These are phyloP conservation scores for Mycena citricolor DNA, from an alignment of 1,284 basidiomycete species.

Conservation along the genomic window DNA sequence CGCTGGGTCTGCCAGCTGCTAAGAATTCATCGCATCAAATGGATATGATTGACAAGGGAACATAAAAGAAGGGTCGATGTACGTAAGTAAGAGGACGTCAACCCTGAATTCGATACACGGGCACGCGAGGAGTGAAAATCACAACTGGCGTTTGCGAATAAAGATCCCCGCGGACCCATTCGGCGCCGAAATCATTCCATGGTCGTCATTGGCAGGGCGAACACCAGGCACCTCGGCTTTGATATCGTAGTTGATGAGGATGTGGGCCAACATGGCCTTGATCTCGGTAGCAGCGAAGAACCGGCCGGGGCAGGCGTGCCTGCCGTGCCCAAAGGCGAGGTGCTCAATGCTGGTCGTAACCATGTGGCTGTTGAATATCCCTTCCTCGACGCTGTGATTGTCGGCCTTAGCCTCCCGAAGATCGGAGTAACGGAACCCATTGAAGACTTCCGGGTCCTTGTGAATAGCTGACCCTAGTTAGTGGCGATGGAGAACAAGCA, in stretches of 20 bases:
- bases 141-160: conserved; percentile 3
- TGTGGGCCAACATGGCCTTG: conserved; percentile 41
- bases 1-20: too few species aligned
- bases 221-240: conserved; percentile 2
- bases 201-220: conserved; percentile 6
- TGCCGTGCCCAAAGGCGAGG: conserved; percentile 6
- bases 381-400: conserved; percentile 20
- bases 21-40: too few species aligned
- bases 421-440: conserved; percentile 9
- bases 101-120: too few species aligned
- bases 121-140: too few species aligned
- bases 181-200: conserved; percentile 4
- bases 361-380: conserved; percentile 1
- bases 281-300: conserved; percentile 42
- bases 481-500: neutral
- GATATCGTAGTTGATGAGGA: conserved; percentile 43
- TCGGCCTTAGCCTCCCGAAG: conserved; percentile 3
- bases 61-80: too few species aligned
- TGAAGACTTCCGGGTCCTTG: conserved; percentile 3
- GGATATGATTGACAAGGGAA: too few species aligned
- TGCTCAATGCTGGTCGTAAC: conserved; percentile 3
- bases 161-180: conserved; percentile 4
- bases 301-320: conserved; percentile 8
- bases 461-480: conserved; percentile 11
- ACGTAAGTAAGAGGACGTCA: too few species aligned